Evolutionary conservation across 192 early-diverging fungal species (phyloP).

Genomic region (Coemansia sp.): DNA sequence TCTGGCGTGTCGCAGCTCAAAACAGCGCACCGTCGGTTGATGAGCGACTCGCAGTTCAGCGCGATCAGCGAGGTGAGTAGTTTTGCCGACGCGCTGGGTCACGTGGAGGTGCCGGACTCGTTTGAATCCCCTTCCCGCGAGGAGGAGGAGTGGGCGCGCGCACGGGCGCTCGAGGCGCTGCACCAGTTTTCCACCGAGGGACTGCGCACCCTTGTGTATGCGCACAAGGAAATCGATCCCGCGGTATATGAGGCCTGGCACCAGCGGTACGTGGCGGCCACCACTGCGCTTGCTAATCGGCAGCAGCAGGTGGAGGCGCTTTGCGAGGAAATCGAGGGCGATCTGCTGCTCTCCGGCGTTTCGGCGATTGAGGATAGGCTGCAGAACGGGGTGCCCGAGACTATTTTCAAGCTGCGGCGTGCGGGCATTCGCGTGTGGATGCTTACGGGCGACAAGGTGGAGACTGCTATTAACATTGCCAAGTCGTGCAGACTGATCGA

Average conservation of each 20-base stretch:
- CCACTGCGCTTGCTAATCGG: conserved; percentile 63
- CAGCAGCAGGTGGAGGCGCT: conserved; percentile 64
- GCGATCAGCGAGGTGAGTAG: conserved; percentile 41
- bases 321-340: conserved; percentile 75
- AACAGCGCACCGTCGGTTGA: conserved; percentile 26
- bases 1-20: not conserved
- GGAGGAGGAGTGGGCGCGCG: conserved; percentile 67
- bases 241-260: conserved; percentile 71
- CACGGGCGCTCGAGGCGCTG: conserved; percentile 63
- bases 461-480: conserved; percentile 92
- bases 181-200: conserved; percentile 76
- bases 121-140: conserved; percentile 38
- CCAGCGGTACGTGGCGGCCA: conserved; percentile 67
- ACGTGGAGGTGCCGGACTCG: conserved; percentile 25
- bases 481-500: conserved; percentile 73
- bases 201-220: conserved; percentile 80
- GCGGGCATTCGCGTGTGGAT: conserved; percentile 89
- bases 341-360: conserved; percentile 73
- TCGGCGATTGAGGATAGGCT: conserved; percentile 91
- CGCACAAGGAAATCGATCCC: conserved; percentile 63
- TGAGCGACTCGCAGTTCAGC: conserved; percentile 50
- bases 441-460: conserved; percentile 89
- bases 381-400: conserved; percentile 83
- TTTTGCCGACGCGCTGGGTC: conserved; percentile 41
- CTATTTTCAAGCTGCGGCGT: conserved; percentile 71